Evolutionary conservation across 345 rosid species (phyloP), one percentile per base, ranked within the genome.

Genomic region (Moringa oleifera): DNA sequence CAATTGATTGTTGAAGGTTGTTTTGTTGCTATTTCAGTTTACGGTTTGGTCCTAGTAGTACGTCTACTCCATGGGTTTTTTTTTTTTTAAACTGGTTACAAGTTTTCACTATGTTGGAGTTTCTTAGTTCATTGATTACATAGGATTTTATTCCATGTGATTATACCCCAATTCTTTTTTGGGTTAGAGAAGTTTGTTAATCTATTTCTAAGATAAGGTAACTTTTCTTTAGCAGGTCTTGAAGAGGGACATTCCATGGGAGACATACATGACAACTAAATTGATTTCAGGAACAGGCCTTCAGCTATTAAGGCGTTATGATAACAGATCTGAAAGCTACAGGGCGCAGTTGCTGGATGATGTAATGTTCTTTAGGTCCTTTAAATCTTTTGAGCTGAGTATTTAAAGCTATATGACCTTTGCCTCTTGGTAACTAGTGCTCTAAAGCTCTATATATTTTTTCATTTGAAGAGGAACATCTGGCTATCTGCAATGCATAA

Each of bases 171-270:
- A 25, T 49, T 16, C 19, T 33, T 58, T 51, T 19, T 18, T 13
- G 9, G 18, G 20, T 50, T 46, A 28, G 2, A 36, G 36, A 37
- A 12, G 8, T 18, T 62, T 8, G 20, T 8, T 59, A 21, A 6
- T 33, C 18, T 58, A 7, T 66, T 58, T 55, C 18, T 20, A 18
- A 46, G 55, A 2, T 23, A 24, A 52, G 57, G 33, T 24, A 56
- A 15, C 62, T 57, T 46, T 51, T 41, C n/a, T 57, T 66, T 66
- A 63, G 46, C 45, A 92, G 99, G 97, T 91, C 49, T 73, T 94
- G 77, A 83, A 73, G 83, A 83, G 99, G 77, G 99, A 88, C 57
- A 94, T 94, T 75, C 99, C 99, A 62, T 91, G 97, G 99, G 97
- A 89, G 81, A 83, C 97, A n/a, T 94, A 94, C 78, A 83, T 83